Base-by-base conservation (phyloP, 257 asterid species). In the Osmanthus fragrans region DNA sequence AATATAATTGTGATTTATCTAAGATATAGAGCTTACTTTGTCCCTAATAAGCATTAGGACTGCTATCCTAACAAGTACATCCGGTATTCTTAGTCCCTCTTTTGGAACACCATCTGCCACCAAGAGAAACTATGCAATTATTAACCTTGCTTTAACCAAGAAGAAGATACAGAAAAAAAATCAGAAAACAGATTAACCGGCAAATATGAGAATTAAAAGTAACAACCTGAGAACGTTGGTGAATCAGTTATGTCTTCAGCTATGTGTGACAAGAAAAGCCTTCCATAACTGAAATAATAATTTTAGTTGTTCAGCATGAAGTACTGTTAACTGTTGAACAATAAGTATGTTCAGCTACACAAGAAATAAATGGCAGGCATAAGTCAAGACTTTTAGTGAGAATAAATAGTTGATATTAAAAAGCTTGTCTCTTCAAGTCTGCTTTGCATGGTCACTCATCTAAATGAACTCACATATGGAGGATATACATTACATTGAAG, bases 101-200 rank as follows among this genome's bases (percentile, higher is more conserved):
- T 95, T 95, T 45, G 99, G 99, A 69, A 95, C 99, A 86, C 97
- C 97, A 87, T 93, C 99, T 95, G 91, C 88, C 86, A 80, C 70
- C 76, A 77, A 81, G 74, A 73, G 40, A 77, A 73, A 77, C 27
- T 32, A 72, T 7, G 71, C 21, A 75, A 73, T 37, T 32, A 67
- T 51, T 77, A 82, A 66, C 76, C 75, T 56, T 42, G 81, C 47
- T 4, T 33, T 32, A 77, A 76, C 82, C 42, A 76, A 79, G 75
- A 65, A 76, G 64, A 56, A 83, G 75, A 65, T 67, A 73, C 58
- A 77, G 77, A 68, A 56, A 25, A 30, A 54, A 56, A 11, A 42
- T 73, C 27, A 78, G 75, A 68, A 39, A 76, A 75, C 69, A 69
- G 19, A 34, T 60, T 67, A 64, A 74, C 78, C 65, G 73, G 40